These are phyloP conservation scores for Plasmodium vivax DNA, from an alignment of 169 alveolate species.

Conservation along the genomic window DNA sequence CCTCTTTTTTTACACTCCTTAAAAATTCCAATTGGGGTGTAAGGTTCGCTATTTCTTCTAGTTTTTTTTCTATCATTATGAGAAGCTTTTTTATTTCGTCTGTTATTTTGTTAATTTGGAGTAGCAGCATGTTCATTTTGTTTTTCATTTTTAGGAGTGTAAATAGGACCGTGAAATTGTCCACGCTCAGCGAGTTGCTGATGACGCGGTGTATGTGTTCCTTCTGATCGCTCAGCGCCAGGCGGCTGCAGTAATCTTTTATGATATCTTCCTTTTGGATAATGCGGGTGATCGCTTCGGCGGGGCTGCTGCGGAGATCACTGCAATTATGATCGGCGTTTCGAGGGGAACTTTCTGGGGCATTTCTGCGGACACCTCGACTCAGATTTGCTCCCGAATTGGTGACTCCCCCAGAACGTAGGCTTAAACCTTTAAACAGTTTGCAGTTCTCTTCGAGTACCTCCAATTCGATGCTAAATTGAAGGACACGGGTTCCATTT, in stretches of 20 bases:
- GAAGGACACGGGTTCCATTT: slow-evolving; percentile 1
- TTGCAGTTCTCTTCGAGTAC: slow-evolving; percentile 19
- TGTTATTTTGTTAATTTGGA: slow-evolving; percentile 30
- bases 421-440: slow-evolving; percentile 5
- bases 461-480: slow-evolving; percentile 15
- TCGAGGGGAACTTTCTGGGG: background rate
- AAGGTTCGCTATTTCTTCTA: background rate
- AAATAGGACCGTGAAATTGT: slow-evolving; percentile 35
- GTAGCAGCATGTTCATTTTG: slow-evolving; percentile 11
- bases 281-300: background rate
- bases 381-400: background rate
- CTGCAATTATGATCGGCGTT: background rate
- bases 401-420: background rate
- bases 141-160: slow-evolving; percentile 39
- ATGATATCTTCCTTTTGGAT: slow-evolving; percentile 35
- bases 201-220: background rate
- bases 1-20: background rate
- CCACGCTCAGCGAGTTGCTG: background rate
- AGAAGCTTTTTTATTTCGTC: slow-evolving; percentile 12
- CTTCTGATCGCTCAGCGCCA: background rate
- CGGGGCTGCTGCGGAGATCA: background rate
- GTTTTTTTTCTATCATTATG: slow-evolving; percentile 7
- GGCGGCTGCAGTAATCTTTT: background rate
- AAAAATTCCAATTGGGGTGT: background rate
- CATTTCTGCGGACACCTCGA: background rate